Percentiles rank a stretch among this genome's conserved stretches.
Conservation (phyloP, 1,284 basidiomycete species). For the Ustilago esculenta region DNA sequence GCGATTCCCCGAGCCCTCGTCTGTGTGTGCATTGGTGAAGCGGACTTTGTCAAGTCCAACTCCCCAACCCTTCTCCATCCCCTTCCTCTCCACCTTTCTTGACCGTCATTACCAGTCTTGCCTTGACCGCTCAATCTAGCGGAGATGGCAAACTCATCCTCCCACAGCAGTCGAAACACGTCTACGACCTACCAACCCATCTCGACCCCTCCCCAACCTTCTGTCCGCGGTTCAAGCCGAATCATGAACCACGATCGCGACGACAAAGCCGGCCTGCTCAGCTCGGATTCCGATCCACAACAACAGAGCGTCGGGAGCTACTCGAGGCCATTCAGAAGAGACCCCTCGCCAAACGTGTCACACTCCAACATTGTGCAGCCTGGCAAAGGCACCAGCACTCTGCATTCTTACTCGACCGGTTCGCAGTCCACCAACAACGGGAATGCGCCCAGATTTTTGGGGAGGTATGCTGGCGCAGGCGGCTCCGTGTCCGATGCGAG, state of each 20-base stretch:
- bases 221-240: background rate
- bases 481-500: conserved; percentile 17
- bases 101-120: too few relatives aligned
- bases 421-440: conserved; percentile 18
- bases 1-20: too few relatives aligned
- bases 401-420: conserved; percentile 20
- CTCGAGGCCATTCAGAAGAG: conserved; percentile 16
- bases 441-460: conserved; percentile 10
- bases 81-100: too few relatives aligned
- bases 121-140: too few relatives aligned
- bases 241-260: conserved; percentile 4
- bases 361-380: conserved; percentile 27
- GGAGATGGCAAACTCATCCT: too few relatives aligned
- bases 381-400: conserved; percentile 13
- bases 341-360: conserved; percentile 13
- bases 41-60: too few relatives aligned
- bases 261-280: conserved; percentile 7
- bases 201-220: background rate
- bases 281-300: background rate
- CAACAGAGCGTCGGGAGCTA: conserved; percentile 6
- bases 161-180: too few relatives aligned
- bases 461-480: background rate
- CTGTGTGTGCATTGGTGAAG: too few relatives aligned
- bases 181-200: conserved; percentile 9
- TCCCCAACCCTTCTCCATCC: too few relatives aligned